Percentiles rank a stretch among this genome's conserved stretches.
These are phyloP conservation scores for Protomyces inouyei DNA, from an alignment of 1,139 yeast species.

Conservation along the genomic window DNA sequence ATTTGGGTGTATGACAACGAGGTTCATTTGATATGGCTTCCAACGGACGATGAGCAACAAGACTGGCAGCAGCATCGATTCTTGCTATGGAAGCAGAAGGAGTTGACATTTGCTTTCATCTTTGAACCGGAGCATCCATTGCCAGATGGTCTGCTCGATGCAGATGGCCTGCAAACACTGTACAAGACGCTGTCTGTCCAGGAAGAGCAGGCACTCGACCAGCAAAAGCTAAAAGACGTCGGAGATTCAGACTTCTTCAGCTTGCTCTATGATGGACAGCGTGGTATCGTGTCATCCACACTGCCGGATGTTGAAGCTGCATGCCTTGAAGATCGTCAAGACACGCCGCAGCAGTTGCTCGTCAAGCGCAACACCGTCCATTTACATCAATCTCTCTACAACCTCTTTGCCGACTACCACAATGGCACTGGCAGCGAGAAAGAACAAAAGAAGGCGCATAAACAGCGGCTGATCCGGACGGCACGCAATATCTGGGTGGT, in stretches of 20 bases:
- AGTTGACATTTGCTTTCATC: background rate
- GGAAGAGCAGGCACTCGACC: background rate
- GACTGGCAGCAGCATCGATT: background rate
- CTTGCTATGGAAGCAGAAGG: background rate
- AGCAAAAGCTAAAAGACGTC: background rate
- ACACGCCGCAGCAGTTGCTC: slow-evolving; percentile 5
- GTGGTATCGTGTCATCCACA: slow-evolving; percentile 1
- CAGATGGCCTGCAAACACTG: background rate
- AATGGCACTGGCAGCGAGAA: too few relatives aligned
- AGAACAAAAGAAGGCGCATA: background rate
- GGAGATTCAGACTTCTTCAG: slow-evolving; percentile 6
- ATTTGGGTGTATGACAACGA: background rate
- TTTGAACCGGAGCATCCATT: background rate
- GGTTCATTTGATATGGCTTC: background rate
- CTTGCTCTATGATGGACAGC: background rate
- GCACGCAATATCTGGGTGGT: slow-evolving; percentile 9
- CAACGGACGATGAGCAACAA: background rate
- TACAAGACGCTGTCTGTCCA: background rate
- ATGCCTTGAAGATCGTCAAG: background rate
- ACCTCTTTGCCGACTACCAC: background rate
- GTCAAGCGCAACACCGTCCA: slow-evolving; percentile 14
- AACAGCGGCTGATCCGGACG: slow-evolving; percentile 2
- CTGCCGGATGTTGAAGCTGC: slow-evolving; percentile 8
- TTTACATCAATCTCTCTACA: slow-evolving; percentile 5
- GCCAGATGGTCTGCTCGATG: background rate